Evolutionary conservation across 805 yeast genomes (phyloP), one percentile per base, ranked within the genome.

Genomic region (Blastobotrys muscicola): DNA sequence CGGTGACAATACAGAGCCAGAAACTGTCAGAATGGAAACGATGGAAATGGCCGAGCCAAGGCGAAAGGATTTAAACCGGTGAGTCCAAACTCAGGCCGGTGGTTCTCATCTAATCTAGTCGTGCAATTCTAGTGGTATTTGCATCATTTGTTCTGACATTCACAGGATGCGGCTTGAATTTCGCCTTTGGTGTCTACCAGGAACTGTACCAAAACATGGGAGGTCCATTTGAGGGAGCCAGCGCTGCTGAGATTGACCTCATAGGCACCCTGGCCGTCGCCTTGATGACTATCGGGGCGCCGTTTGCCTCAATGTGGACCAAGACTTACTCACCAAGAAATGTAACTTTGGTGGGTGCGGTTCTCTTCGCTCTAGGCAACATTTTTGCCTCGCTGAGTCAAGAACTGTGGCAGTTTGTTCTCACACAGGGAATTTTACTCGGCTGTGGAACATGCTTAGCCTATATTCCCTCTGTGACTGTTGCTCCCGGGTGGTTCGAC

Each of bases 161-260:
- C 26, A 20, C 26, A 20, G 26, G 26, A 20, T 20, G 26, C 30
- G 54, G 54, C 8, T 42, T 51, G 13, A 45, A 44, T 1, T 51
- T 51, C 43, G 45, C 54, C 7, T 51, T 32, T 45, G 54, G 54
- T 39, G 53, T 51, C 23, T 51, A 45, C 38, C 54, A 51, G 36
- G 53, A 51, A 7, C 48, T 44, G 29, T 51, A 51, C 34, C 34
- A 44, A 8, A 33, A 41, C 20, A 26, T 12, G 13, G 38, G 34
- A 3, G 54, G 54, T 10, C 54, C 54, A 9, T 29, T 51, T 12
- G 16, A 36, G 13, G 44, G 45, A 15, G 9, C 12, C 6, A 26
- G 37, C 11, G 42, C 39, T 3, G 42, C 54, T 2, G 31, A 15
- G 11, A 51, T 51, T 2, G 41, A 51, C 6, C 15, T 51, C 10